Evolutionary conservation across 768 basidiomycete genomes (phyloP), one percentile per base, ranked within the genome.

Genomic region (Rhizopogon salebrosus): DNA sequence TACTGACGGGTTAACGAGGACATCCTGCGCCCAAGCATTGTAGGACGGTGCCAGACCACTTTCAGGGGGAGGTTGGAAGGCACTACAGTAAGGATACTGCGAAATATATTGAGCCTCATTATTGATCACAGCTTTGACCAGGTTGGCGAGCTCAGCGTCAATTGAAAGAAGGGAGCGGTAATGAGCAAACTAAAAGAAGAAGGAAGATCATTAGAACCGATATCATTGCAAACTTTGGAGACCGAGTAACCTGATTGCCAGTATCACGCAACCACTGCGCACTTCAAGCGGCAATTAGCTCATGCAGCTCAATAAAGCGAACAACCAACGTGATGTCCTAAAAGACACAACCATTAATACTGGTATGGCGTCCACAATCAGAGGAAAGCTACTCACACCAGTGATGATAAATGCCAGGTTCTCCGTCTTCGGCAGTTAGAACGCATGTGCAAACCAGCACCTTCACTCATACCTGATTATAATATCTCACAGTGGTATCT

Each of bases 221-320:
- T 26, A 20, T 3, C 22, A 36, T 36, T 24, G 41, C 27, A 11
- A n/a, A 5, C 22, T 34, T 29, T 24, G 13, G 3, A 27, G 29
- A 60, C 68, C 26, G 50, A 46, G 14, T 23, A 22, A 84, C 85
- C 70, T 89, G 87, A 62, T 90, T 91, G 23, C 81, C 85, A 20
- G 89, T 87, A 62, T 91, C 88, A 46, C 89, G 84, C 35, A 91
- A 74, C 89, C 89, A 91, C 62, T 90, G 88, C 3, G 89, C 89
- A 29, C 87, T 90, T 54, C 37, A 45, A 13, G 45, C 8, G 9
- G 45, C 14, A 49, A 6, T 31, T 43, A 37, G 52, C 3, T 38
- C 36, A 22, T 40, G n/a, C 18, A 31, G 40, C 54, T 35, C 46
- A 49, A 35, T 13, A 31, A 54, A 18, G 38, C 16, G 41, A 18